phyloP scores from a whole-genome alignment of 73 alveolate genomes.

The Paramecium biaurelia region DNA sequence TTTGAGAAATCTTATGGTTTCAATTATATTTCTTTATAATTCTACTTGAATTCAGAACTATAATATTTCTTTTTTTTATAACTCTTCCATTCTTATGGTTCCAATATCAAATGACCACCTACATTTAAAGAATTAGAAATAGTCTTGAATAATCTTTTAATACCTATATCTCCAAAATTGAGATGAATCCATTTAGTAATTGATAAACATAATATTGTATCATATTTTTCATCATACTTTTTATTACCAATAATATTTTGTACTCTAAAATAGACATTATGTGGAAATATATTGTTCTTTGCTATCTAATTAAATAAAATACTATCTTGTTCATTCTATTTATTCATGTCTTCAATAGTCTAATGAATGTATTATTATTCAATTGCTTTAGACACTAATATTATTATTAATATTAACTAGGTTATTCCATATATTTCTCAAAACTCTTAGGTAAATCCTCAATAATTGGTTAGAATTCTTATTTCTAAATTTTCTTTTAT shows the following conservation, averaged over 20 bases:
- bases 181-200: conserved; percentile 88
- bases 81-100: conserved; percentile 76
- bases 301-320: background rate
- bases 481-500: background rate
- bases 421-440: background rate
- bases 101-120: conserved; percentile 79
- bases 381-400: background rate
- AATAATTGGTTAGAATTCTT: background rate
- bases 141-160: conserved; percentile 67
- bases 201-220: conserved; percentile 77
- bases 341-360: background rate
- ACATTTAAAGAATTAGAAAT: conserved; percentile 45
- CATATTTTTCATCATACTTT: conserved; percentile 70
- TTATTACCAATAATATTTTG: conserved; percentile 75
- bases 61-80: conserved; percentile 74
- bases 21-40: conserved; percentile 56
- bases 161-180: conserved; percentile 85
- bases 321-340: background rate
- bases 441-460: background rate
- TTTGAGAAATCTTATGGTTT: conserved; percentile 69
- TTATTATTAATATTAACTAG: background rate
- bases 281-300: conserved; percentile 46
- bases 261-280: conserved; percentile 75
- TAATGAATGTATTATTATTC: background rate
- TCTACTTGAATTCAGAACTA: conserved; percentile 52